Evolutionary conservation across 192 early-diverging fungal genomes (phyloP), one percentile per base, ranked within the genome.

Genomic region (Podochytrium sp.): DNA sequence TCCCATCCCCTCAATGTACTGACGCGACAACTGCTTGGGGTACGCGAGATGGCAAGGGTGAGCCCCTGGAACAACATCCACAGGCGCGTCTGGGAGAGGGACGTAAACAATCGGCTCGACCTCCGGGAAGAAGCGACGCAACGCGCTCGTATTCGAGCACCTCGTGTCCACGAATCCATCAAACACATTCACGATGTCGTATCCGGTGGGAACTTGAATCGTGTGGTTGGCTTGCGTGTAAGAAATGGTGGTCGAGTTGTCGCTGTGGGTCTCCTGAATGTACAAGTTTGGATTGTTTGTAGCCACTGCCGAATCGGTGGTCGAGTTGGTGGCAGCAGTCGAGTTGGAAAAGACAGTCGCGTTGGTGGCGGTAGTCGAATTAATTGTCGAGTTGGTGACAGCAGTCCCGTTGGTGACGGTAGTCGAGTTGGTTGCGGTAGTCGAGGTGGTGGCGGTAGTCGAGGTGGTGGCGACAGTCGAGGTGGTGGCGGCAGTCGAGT

Each of bases 1-100:
- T 2, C 52, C 66, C 66, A 68, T 68, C 16, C 12, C 25, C 30
- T 34, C 51, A 55, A 68, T 18, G 35, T 68, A 53, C 23, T 68
- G 18, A 3, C 40, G 32, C 1, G 27, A 18, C 14, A 55, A 18
- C 52, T 30, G 6, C 27, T 29, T 18, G 3, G 47, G 51, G 18
- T 10, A 4, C 14, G 66, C 66, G 25, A 68, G 25, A 12, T 37
- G 27, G 23, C 66, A 68, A 1, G 49, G 34, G 50, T 51, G 5
- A 0, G 59, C 0, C 5, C 66, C 66, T 33, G 47, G 2, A 5
- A 23, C 34, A 5, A 68, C 51, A 53, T 38, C 34, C 32, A 29
- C 10, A 3, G 50, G 51, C 41, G 66, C 59, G 32, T 61, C 59
- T 16, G 59, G 59, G 12, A 34, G n/a, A 4, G 30, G 0, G 20